Evolutionary conservation across 2,329 filamentous ascomycete species (phyloP).

Genomic region (Amauroascus niger): DNA sequence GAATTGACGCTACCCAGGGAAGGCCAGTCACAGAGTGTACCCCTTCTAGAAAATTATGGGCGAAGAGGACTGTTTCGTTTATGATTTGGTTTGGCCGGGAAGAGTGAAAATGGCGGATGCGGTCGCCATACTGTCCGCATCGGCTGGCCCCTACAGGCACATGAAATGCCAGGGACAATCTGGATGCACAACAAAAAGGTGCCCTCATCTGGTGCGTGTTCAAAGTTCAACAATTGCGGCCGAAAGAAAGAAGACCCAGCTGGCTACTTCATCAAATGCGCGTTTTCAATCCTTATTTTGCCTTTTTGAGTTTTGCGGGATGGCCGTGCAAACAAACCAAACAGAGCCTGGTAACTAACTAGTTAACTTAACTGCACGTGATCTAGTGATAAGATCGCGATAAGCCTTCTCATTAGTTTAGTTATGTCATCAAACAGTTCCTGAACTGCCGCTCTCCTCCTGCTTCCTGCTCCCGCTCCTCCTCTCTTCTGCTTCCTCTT

Average conservation of each 20-base stretch:
- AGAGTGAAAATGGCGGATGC: slow-evolving; percentile 42
- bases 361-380: too few relatives aligned
- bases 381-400: background rate
- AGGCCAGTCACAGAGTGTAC: slow-evolving; percentile 44
- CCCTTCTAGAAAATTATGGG: slow-evolving; percentile 40
- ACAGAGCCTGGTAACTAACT: too few relatives aligned
- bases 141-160: background rate
- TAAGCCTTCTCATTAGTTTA: background rate
- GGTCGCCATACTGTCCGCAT: slow-evolving; percentile 15
- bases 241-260: background rate
- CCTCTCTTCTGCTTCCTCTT: too few relatives aligned
- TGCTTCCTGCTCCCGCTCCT: too few relatives aligned
- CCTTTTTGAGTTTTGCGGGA: background rate
- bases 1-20: slow-evolving; percentile 48
- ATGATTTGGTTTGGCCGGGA: slow-evolving; percentile 36
- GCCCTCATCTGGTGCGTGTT: background rate
- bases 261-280: too few relatives aligned
- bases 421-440: slow-evolving; percentile 9
- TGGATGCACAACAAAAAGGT: background rate
- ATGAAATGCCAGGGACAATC: slow-evolving; percentile 7
- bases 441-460: background rate
- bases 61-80: slow-evolving; percentile 35
- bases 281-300: background rate
- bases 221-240: too few relatives aligned
- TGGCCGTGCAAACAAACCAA: background rate